Percentiles rank a stretch among this genome's conserved stretches.
These are phyloP conservation scores for Lactarius psammicola DNA, from an alignment of 768 basidiomycete species.

Conservation along the genomic window DNA sequence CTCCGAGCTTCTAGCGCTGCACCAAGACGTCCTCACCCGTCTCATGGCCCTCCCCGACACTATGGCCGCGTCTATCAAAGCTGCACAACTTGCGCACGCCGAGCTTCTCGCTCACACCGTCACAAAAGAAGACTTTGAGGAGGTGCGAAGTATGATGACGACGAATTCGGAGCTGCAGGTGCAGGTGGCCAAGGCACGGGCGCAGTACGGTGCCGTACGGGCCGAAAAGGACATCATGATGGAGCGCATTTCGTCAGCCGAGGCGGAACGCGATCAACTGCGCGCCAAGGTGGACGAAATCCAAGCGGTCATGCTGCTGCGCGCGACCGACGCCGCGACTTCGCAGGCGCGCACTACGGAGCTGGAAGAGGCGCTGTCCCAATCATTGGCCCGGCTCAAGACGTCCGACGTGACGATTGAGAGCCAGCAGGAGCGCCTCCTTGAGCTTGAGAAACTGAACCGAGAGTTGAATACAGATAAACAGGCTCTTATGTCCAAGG, in stretches of 20 bases:
- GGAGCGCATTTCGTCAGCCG: slow-evolving; percentile 59
- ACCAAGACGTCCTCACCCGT: slow-evolving; percentile 53
- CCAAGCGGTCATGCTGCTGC: slow-evolving; percentile 44
- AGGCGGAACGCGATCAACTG: slow-evolving; percentile 64
- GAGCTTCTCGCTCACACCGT: slow-evolving; percentile 61
- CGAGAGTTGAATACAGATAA: slow-evolving; percentile 57
- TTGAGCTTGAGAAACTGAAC: slow-evolving; percentile 59
- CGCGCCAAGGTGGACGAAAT: slow-evolving; percentile 55
- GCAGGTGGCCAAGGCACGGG: slow-evolving; percentile 73
- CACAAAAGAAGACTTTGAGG: slow-evolving; percentile 63
- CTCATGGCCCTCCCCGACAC: slow-evolving; percentile 59
- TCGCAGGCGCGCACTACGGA: slow-evolving; percentile 55
- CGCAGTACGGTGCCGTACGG: slow-evolving; percentile 71
- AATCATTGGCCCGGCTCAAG: slow-evolving; percentile 69
- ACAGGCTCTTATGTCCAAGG: slow-evolving; percentile 57
- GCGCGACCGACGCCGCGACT: slow-evolving; percentile 45
- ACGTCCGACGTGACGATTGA: slow-evolving; percentile 68
- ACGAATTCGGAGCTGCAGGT: slow-evolving; percentile 67
- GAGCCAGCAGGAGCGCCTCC: slow-evolving; percentile 56
- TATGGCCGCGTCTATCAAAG: slow-evolving; percentile 51
- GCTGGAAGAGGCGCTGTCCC: slow-evolving; percentile 69
- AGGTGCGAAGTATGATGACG: slow-evolving; percentile 53
- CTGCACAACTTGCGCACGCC: slow-evolving; percentile 58
- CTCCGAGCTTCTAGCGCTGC: slow-evolving; percentile 49
- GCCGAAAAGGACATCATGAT: slow-evolving; percentile 76